Evolutionary conservation across 2,329 filamentous ascomycete genomes (phyloP), one percentile per base, ranked within the genome.

Genomic region (Pyricularia grisea): DNA sequence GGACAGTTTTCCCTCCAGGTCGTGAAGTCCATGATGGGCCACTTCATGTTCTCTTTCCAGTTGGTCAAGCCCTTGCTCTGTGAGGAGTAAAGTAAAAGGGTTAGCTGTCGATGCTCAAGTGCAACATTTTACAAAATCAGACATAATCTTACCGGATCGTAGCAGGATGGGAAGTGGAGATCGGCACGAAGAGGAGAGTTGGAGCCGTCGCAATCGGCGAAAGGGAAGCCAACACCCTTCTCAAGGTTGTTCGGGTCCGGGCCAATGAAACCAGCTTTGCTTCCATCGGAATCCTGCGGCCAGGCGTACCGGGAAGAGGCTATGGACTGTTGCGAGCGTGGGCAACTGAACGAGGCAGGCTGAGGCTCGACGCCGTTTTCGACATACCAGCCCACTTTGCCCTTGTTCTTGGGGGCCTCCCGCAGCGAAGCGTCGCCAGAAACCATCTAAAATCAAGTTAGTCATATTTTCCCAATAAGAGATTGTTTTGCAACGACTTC

Each of bases 131-230:
- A 3, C 17, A n/a, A 7, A 50, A 50, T 50, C 42, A n/a, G 42
- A 50, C 42, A 50, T 50, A 20, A 6, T 50, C 42, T 50, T n/a
- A 50, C 76, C 33, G 89, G 90, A 77, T 92, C 85, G 84, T 91
- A 92, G 82, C 90, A 92, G 6, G 88, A 89, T 6, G 90, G 90
- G 79, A 92, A 91, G 81, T 90, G 89, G 60, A 92, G 79, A 72
- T 92, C 89, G 69, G 85, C 84, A 58, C 89, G 87, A 64, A 88
- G 82, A 70, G 88, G 87, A 67, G 88, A 88, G 72, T 82, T 83
- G 69, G 79, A 82, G 67, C 86, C 84, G 74, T 90, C 87, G 76
- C 92, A 93, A 74, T 89, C 85, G 76, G 85, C 83, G 75, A 89
- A 84, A 31, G 92, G 92, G 76, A 95, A 90, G n/a, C 87, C 88